Evolutionary conservation across 2,329 filamentous ascomycete species (phyloP), one percentile per base, ranked within the genome.

Genomic region (Colletotrichum nymphaeae): DNA sequence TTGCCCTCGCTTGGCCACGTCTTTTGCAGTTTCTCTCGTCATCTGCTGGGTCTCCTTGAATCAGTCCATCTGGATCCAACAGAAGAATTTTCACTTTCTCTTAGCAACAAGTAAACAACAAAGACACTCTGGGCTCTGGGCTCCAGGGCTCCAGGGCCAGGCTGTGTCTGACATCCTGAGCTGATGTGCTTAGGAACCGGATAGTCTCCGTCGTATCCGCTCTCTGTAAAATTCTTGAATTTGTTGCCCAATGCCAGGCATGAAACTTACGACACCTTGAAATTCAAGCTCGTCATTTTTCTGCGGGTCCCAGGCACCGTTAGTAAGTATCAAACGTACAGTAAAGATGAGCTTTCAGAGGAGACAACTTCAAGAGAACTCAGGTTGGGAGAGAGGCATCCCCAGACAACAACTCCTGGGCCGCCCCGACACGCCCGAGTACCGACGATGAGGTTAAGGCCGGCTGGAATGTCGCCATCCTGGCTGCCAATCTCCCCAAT

Each of bases 401-500:
- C 42, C 14, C n/a, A n/a, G 32, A n/a, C 14, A 24, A n/a, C 19
- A 49, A 26, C 46, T 55, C 19, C 22, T 35, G 16, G 12, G 37
- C 57, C 30, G 55, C 62, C 37, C 71, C 67, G 37, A 42, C 37
- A 42, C 37, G 37, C 14, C 37, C 37, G 67, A 73, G 67, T 70
- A 55, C 71, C 71, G 71, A 49, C 56, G 7, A 73, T 42, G 71
- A 71, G 71, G 67, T 71, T 73, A 73, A 73, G 60, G 71, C 67
- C 67, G 56, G 35, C 67, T 56, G 60, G 60, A 62, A 66, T 70
- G 67, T 73, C 56, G 67, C 71, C 19, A 71, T 73, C 71, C 71
- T 73, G 67, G 71, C 62, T 30, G 71, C 60, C 71, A 71, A 73
- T 73, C 71, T 66, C 67, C 71, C 71, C 30, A 71, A 71, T 73